These are phyloP conservation scores for Marasmius oreades DNA, from an alignment of 1,284 basidiomycete species.

Conservation along the genomic window DNA sequence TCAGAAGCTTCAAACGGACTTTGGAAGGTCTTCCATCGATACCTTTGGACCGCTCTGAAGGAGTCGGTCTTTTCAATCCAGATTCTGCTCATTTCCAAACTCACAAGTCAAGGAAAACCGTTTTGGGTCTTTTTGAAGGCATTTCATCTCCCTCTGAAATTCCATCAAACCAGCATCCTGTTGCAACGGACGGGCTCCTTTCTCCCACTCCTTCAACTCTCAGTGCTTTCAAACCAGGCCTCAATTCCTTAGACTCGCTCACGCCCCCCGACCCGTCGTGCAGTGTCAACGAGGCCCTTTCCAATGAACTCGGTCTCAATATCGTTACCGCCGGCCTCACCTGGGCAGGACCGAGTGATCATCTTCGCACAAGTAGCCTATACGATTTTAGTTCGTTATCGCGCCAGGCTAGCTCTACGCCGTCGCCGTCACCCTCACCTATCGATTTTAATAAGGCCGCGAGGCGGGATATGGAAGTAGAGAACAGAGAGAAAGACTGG, in stretches of 20 bases:
- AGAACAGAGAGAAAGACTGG: slow-evolving; percentile 3
- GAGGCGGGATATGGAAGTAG: not conserved
- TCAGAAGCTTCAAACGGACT: slow-evolving; percentile 35
- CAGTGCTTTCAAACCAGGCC: slow-evolving; percentile 25
- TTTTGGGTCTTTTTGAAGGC: slow-evolving; percentile 60
- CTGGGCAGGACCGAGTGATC: slow-evolving; percentile 39
- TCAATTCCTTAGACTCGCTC: slow-evolving; percentile 9
- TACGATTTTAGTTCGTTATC: slow-evolving; percentile 34
- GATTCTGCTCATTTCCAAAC: not conserved
- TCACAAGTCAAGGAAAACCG: slow-evolving; percentile 49
- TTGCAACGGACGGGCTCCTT: slow-evolving; percentile 12
- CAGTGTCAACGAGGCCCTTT: slow-evolving; percentile 40
- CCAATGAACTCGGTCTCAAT: slow-evolving; percentile 49
- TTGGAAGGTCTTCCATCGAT: slow-evolving; percentile 21
- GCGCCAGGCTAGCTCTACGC: slow-evolving; percentile 31
- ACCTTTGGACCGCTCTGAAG: not conserved
- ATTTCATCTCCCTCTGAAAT: slow-evolving; percentile 7
- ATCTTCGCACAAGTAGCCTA: slow-evolving; percentile 48
- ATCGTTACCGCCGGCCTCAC: slow-evolving; percentile 36
- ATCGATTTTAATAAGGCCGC: not conserved
- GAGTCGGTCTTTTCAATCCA: not conserved
- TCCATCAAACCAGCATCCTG: slow-evolving; percentile 20
- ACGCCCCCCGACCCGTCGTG: slow-evolving; percentile 17
- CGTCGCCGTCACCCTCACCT: slow-evolving; percentile 33
- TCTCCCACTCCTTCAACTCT: slow-evolving; percentile 34